phyloP scores from a whole-genome alignment of 2,329 filamentous ascomycete genomes.

The Pseudogymnoascus sp. region DNA sequence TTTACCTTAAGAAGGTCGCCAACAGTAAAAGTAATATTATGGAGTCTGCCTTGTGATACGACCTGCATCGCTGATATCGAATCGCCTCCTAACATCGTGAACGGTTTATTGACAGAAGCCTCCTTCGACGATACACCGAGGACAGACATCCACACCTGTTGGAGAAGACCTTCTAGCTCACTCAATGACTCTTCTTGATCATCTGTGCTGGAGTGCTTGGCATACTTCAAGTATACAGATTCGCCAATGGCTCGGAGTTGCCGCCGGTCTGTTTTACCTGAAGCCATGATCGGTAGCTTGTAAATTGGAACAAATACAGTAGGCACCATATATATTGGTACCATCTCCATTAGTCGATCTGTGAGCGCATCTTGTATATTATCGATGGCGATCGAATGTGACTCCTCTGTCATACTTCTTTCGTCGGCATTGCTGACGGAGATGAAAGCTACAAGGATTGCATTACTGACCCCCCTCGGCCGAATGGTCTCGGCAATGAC shows the following conservation, averaged over 20 bases:
- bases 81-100: slow-evolving; percentile 15
- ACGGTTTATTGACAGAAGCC: slow-evolving; percentile 10
- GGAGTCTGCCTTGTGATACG: slow-evolving; percentile 11
- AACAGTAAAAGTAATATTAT: slow-evolving; percentile 14
- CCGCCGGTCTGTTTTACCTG: slow-evolving; percentile 15
- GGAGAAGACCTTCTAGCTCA: neutral
- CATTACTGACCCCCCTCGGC: neutral
- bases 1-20: slow-evolving; percentile 18
- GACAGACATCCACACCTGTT: slow-evolving; percentile 1
- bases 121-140: neutral
- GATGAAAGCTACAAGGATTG: neutral
- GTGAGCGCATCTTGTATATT: neutral
- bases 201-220: slow-evolving; percentile 15
- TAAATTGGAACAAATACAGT: neutral
- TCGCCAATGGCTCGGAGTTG: neutral
- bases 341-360: neutral
- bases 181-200: neutral
- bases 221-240: neutral
- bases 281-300: slow-evolving; percentile 12
- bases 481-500: neutral
- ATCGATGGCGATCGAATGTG: slow-evolving; percentile 2
- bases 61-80: slow-evolving; percentile 21
- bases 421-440: neutral
- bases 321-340: slow-evolving; percentile 20
- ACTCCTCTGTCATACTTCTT: slow-evolving; percentile 5